Evolutionary conservation across 2,329 filamentous ascomycete species (phyloP).

Genomic region (Alternaria sp.): DNA sequence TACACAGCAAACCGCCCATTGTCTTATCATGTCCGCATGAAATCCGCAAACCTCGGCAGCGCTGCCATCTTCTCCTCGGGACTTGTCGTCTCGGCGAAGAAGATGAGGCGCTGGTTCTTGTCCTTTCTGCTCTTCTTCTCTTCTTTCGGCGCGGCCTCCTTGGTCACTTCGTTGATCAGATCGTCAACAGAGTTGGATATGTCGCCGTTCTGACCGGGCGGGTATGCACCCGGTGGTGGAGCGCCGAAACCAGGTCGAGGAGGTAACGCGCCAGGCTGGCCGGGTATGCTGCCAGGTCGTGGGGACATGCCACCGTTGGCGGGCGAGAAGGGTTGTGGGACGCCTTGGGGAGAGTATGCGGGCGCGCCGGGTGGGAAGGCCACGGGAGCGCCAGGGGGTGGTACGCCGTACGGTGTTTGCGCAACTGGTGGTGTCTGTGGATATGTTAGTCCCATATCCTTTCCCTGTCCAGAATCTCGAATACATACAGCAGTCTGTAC

Average conservation of each 20-base stretch:
- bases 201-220: conserved; percentile 19
- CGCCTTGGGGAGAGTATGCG: conserved; percentile 17
- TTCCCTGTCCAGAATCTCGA: not conserved
- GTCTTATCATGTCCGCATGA: conserved; percentile 26
- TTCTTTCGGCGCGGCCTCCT: conserved; percentile 47
- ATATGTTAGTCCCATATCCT: conserved; percentile 10
- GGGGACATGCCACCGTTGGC: conserved; percentile 28
- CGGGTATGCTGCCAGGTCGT: conserved; percentile 42
- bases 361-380: conserved; percentile 35
- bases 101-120: conserved; percentile 70
- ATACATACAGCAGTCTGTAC: conserved; percentile 20
- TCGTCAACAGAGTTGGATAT: conserved; percentile 57
- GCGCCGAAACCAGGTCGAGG: conserved; percentile 49
- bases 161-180: conserved; percentile 57
- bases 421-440: conserved; percentile 30
- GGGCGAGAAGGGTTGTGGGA: conserved; percentile 37
- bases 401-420: conserved; percentile 24
- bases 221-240: conserved; percentile 24
- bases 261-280: conserved; percentile 32
- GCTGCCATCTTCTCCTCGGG: conserved; percentile 89
- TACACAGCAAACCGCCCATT: not conserved
- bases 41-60: conserved; percentile 72
- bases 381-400: conserved; percentile 25
- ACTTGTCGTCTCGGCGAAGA: conserved; percentile 78
- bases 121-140: conserved; percentile 69